Base-by-base conservation (phyloP, 2,329 filamentous ascomycete genomes). In the Calonectria crousiana region DNA sequence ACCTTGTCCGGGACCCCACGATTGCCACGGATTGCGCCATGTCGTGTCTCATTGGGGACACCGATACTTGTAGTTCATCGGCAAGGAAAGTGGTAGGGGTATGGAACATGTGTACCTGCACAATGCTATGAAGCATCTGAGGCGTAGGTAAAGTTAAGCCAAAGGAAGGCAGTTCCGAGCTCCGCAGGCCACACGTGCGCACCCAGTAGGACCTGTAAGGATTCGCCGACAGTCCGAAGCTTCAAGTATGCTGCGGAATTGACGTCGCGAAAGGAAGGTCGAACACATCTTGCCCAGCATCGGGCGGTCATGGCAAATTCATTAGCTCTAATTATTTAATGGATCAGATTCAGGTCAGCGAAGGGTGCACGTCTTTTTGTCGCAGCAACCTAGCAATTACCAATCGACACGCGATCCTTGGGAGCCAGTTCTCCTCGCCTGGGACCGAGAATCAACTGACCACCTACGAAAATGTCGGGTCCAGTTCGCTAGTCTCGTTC, bases 21-120 rank as follows among this genome's bases (percentile, higher is more conserved):
- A 79, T 80, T 80, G 70, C 74, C 58, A 77, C 72, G 44, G 72
- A 77, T 80, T 79, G 72, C 78, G 71, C 78, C 72, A 76, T 79
- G 72, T 74, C 69, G 76, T 38, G 68, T 71, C 62, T 60, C 41
- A 34, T 60, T 65, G 69, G 58, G 23, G 30, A 34, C 62, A 51
- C 44, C 44, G 34, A 53, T 41, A 58, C 69, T 51, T 36, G 62
- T 44, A 49, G 69, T 71, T 71, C 69, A 44, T 71, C 52, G 51
- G 38, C 60, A 70, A 65, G 49, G 49, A 30, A 53, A 28, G 38
- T 23, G 60, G 69, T 71, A 66, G 49, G 69, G 69, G n/a, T 71
- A 49, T 28, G 28, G 60, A 23, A 23, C 47, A 70, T 32, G 41
- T 64, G 53, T 64, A 62, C 74, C 56, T 41, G 56, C 56, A 41